Conservation (phyloP, 2,329 filamentous ascomycete species). For the Xylaria multiplex region DNA sequence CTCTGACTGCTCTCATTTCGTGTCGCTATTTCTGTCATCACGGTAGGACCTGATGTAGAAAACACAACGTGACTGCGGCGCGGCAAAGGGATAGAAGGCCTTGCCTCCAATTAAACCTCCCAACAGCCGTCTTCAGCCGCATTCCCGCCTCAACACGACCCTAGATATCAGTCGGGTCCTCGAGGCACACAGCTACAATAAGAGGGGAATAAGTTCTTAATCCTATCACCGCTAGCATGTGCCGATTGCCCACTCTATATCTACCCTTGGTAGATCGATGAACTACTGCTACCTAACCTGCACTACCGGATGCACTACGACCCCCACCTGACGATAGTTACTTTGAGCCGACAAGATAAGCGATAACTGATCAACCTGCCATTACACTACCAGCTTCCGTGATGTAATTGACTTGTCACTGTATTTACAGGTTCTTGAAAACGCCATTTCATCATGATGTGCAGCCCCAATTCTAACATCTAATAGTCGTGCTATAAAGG, state of each 20-base stretch:
- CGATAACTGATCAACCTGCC: slow-evolving; percentile 2
- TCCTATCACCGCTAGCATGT: too few relatives aligned
- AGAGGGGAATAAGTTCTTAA: too few relatives aligned
- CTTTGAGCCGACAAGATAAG: not conserved
- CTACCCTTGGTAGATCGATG: not conserved
- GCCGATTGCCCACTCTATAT: too few relatives aligned
- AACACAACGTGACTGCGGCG: not conserved
- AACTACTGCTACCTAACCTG: not conserved
- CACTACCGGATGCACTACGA: not conserved
- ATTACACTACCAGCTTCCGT: not conserved
- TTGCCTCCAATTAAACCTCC: not conserved
- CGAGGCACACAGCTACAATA: too few relatives aligned
- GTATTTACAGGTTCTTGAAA: not conserved
- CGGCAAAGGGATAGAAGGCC: not conserved
- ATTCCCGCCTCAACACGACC: not conserved
- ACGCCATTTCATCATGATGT: not conserved
- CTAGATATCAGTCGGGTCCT: too few relatives aligned
- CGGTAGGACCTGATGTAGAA: not conserved
- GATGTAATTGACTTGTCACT: slow-evolving; percentile 18
- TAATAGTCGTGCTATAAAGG: not conserved
- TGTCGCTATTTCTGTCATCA: slow-evolving; percentile 8
- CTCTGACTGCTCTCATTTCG: slow-evolving; percentile 2
- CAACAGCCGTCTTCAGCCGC: slow-evolving; percentile 4
- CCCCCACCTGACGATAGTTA: slow-evolving; percentile 5
- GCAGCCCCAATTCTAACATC: not conserved